phyloP scores from a whole-genome alignment of 495 filamentous ascomycete genomes.

The Astrocystis sublimbata region DNA sequence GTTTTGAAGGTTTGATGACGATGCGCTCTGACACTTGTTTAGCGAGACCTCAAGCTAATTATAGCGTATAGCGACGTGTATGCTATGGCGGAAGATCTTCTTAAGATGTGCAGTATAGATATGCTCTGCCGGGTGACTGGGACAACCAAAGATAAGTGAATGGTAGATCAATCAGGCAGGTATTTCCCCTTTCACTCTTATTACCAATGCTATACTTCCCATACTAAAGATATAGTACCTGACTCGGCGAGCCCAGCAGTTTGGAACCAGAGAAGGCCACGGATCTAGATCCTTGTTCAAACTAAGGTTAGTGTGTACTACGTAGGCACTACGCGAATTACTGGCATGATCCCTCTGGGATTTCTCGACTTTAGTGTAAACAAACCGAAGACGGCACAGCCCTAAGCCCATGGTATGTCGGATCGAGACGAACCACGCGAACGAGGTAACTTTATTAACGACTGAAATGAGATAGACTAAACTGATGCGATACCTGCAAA shows the following conservation, averaged over 20 bases:
- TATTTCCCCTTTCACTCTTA: conserved; percentile 31
- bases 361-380: not conserved
- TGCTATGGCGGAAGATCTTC: conserved; percentile 32
- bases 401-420: not conserved
- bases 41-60: conserved; percentile 3
- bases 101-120: conserved; percentile 50
- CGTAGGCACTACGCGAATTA: not conserved
- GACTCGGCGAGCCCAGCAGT: conserved; percentile 13
- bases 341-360: not conserved
- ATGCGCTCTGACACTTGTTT: not conserved
- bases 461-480: not conserved
- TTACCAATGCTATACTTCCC: not conserved
- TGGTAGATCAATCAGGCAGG: conserved; percentile 31
- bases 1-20: not conserved
- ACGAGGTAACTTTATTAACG: not conserved
- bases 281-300: conserved; percentile 11
- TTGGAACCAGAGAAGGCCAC: conserved; percentile 11
- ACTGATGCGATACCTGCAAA: not conserved
- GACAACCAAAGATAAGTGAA: conserved; percentile 19
- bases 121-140: conserved; percentile 28
- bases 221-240: not conserved
- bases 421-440: not conserved
- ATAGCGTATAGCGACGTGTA: not conserved
- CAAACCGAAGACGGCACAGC: not conserved
- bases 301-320: not conserved